Base-by-base conservation (phyloP, 441 rosid genomes). In the Daphne laureola region DNA sequence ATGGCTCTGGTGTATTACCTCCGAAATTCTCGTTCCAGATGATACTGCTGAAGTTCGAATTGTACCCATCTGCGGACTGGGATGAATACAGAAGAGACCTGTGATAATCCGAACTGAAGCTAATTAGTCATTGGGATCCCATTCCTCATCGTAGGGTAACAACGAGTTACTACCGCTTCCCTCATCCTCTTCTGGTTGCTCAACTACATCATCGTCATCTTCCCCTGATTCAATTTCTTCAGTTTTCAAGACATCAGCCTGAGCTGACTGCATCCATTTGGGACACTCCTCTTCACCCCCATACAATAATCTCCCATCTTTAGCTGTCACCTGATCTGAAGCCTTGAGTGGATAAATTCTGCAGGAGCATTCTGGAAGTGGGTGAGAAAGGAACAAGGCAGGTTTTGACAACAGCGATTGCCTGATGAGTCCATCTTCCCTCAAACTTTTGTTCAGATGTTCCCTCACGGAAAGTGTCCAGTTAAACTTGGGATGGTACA, bases 291-390 rank as follows among this genome's bases (percentile, higher is more conserved):
- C 88, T 67, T 89, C 97, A 18, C 83, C 96, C 64, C 95, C 98
- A 58, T 71, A 77, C 18, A 86, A 68, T 57, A 67, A 60, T 45
- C 73, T 73, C 12, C 89, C 95, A 64, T 80, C 84, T 43, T 72
- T 68, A 53, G 66, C 72, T 70, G 64, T 66, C 27, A 69, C 47
- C 17, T 61, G 67, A 53, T 58, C 72, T 49, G 63, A 67, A 38
- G 49, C 67, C 58, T 71, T 72, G 12, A 77, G 61, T 54, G 81
- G 49, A 3, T 78, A 68, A 51, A 84, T 82, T 76, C 84, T 82
- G 75, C 98, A 89, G 55, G 90, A 86, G 79, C 98, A 92, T 77
- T 92, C 98, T 15, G 98, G 97, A 48, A 89, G 86, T 12, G 97
- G 97, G 65, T 92, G 97, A 0, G 96, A 92, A 13, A 92, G 72